These are phyloP conservation scores for Cokeromyces recurvatus DNA, from an alignment of 371 early-diverging fungal species.

Conservation along the genomic window DNA sequence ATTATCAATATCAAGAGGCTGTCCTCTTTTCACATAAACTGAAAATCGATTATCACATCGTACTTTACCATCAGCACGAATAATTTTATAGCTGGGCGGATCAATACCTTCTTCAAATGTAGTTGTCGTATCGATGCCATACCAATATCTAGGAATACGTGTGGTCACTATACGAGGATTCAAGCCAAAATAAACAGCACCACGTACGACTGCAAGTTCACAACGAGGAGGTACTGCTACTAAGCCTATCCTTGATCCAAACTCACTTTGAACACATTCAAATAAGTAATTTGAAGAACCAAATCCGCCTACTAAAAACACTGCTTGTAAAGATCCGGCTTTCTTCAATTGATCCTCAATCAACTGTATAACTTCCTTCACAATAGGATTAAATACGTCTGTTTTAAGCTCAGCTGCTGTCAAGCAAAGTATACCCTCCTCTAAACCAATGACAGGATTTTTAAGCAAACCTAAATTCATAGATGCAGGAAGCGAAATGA, in stretches of 20 bases:
- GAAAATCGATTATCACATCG: slow-evolving; percentile 49
- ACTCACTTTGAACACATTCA: slow-evolving; percentile 46
- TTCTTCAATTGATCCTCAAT: slow-evolving; percentile 45
- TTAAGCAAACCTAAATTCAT: slow-evolving; percentile 17
- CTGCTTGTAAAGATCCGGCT: slow-evolving; percentile 42
- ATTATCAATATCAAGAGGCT: slow-evolving; percentile 29
- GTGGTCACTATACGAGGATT: slow-evolving; percentile 51
- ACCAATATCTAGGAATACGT: slow-evolving; percentile 61
- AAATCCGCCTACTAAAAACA: slow-evolving; percentile 62
- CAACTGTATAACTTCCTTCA: slow-evolving; percentile 43
- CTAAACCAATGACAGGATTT: slow-evolving; percentile 42
- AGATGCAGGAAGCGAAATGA: slow-evolving; percentile 24
- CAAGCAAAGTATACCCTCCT: slow-evolving; percentile 54
- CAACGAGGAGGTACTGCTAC: slow-evolving; percentile 51
- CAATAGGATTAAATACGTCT: slow-evolving; percentile 50
- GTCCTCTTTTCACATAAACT: slow-evolving; percentile 43
- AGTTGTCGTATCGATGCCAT: slow-evolving; percentile 58
- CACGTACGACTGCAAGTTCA: slow-evolving; percentile 50
- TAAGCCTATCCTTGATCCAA: slow-evolving; percentile 35
- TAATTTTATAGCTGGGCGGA: slow-evolving; percentile 45
- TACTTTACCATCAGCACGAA: slow-evolving; percentile 46
- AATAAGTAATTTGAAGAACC: slow-evolving; percentile 58
- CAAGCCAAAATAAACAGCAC: slow-evolving; percentile 57
- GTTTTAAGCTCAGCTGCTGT: slow-evolving; percentile 51
- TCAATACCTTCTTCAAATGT: slow-evolving; percentile 54